Conservation (phyloP, 75 land plant species). For the Pinus albicaulis region DNA sequence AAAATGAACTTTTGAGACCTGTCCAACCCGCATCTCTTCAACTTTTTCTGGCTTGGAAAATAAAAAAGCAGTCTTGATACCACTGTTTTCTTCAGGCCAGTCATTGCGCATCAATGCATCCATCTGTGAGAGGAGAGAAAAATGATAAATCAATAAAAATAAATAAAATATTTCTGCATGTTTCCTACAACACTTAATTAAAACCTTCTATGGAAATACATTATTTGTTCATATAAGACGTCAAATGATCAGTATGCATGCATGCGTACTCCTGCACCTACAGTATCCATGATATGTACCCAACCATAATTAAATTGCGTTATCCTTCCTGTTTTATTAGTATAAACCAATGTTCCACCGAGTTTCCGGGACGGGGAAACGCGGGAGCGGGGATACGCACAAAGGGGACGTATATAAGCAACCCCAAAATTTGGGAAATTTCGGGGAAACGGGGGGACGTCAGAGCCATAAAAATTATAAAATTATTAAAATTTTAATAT, state of each 20-base stretch:
- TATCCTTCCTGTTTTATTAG: not conserved
- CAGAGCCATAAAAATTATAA: no score
- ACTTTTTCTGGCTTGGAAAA: constrained; percentile 40
- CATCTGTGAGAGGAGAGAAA: constrained; percentile 19
- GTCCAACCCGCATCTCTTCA: constrained; percentile 34
- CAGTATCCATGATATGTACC: no score
- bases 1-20: constrained; percentile 16
- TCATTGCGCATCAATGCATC: constrained; percentile 54
- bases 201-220: not conserved
- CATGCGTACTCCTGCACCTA: no score
- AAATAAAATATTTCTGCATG: not conserved
- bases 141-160: not conserved
- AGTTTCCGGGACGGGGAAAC: no score
- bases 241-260: no score
- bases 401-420: no score
- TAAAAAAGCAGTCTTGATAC: constrained; percentile 37
- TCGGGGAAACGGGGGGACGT: no score
- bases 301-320: not conserved
- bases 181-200: not conserved
- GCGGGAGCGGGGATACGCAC: no score
- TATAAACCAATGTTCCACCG: no score
- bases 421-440: no score
- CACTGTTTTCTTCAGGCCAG: constrained; percentile 53
- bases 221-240: not conserved
- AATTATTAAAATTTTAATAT: no score